Evolutionary conservation across 495 filamentous ascomycete genomes (phyloP).

Genomic region (Penicillium paxilli): DNA sequence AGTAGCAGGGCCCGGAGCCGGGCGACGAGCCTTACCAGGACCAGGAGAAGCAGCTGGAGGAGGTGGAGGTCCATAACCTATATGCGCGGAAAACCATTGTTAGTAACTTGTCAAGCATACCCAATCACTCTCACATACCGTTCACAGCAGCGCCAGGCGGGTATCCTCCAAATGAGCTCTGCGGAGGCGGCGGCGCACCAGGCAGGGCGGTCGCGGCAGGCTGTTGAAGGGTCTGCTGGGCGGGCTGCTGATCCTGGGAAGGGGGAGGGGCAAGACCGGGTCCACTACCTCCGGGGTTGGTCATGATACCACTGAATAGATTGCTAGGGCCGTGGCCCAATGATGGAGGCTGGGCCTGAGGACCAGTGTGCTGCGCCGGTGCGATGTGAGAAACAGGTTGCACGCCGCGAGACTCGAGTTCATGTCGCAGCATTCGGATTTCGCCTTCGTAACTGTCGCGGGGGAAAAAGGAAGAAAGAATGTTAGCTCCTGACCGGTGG

Average conservation of each 20-base stretch:
- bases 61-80: slow-evolving; percentile 69
- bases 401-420: slow-evolving; percentile 85
- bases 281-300: slow-evolving; percentile 82
- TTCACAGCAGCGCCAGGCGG: slow-evolving; percentile 66
- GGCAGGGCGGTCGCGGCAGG: slow-evolving; percentile 59
- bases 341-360: slow-evolving; percentile 78
- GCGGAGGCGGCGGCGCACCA: slow-evolving; percentile 63
- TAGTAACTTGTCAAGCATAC: slow-evolving; percentile 25
- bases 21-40: slow-evolving; percentile 64
- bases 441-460: slow-evolving; percentile 85
- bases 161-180: slow-evolving; percentile 58
- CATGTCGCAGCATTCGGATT: slow-evolving; percentile 76
- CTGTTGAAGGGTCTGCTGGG: slow-evolving; percentile 59
- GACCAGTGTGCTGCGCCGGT: slow-evolving; percentile 70
- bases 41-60: slow-evolving; percentile 86
- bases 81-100: slow-evolving; percentile 9
- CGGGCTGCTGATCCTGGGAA: slow-evolving; percentile 63
- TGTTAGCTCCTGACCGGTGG: not conserved
- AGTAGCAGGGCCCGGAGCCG: slow-evolving; percentile 75
- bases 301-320: slow-evolving; percentile 93
- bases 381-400: slow-evolving; percentile 63
- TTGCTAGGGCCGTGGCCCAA: slow-evolving; percentile 92
- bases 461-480: slow-evolving; percentile 6
- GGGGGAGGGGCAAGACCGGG: slow-evolving; percentile 85
- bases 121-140: slow-evolving; percentile 52